Evolutionary conservation across 495 filamentous ascomycete species (phyloP).

Genomic region (Penicillium nucicola): DNA sequence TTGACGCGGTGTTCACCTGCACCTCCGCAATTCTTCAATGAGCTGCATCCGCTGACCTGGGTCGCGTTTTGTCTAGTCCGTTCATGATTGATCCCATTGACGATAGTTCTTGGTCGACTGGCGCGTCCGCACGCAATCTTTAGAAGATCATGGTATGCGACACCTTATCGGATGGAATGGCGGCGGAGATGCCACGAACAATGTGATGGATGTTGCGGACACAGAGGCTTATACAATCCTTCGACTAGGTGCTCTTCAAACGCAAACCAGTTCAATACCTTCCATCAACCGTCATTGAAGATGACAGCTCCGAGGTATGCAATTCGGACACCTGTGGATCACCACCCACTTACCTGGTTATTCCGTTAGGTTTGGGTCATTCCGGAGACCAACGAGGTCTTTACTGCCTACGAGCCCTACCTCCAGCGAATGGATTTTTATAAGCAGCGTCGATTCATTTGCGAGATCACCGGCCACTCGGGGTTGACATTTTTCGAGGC

Average conservation of each 20-base stretch:
- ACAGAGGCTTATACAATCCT: slow-evolving; percentile 17
- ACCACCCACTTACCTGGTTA: slow-evolving; percentile 2
- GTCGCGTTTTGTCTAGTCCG: slow-evolving; percentile 20
- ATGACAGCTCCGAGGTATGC: slow-evolving; percentile 77
- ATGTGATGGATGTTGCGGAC: not conserved
- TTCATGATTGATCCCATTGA: slow-evolving; percentile 19
- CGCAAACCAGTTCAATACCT: slow-evolving; percentile 90
- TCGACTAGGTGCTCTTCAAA: slow-evolving; percentile 81
- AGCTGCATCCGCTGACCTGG: slow-evolving; percentile 8
- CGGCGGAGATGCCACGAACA: slow-evolving; percentile 1
- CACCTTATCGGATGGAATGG: not conserved
- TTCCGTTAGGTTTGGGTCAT: slow-evolving; percentile 81
- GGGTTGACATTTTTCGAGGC: slow-evolving; percentile 93
- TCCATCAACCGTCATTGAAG: slow-evolving; percentile 65
- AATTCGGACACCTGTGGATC: not conserved
- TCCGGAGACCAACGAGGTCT: slow-evolving; percentile 83
- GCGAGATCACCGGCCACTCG: slow-evolving; percentile 91
- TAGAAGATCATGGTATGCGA: slow-evolving; percentile 40
- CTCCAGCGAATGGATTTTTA: slow-evolving; percentile 88
- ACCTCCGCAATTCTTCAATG: not conserved
- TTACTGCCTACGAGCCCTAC: slow-evolving; percentile 85
- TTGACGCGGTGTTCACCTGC: slow-evolving; percentile 4
- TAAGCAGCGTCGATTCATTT: slow-evolving; percentile 89
- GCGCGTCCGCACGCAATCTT: slow-evolving; percentile 18
- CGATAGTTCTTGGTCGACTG: slow-evolving; percentile 28